Evolutionary conservation across 805 yeast genomes (phyloP).

Genomic region (Clavispora vitiphila): DNA sequence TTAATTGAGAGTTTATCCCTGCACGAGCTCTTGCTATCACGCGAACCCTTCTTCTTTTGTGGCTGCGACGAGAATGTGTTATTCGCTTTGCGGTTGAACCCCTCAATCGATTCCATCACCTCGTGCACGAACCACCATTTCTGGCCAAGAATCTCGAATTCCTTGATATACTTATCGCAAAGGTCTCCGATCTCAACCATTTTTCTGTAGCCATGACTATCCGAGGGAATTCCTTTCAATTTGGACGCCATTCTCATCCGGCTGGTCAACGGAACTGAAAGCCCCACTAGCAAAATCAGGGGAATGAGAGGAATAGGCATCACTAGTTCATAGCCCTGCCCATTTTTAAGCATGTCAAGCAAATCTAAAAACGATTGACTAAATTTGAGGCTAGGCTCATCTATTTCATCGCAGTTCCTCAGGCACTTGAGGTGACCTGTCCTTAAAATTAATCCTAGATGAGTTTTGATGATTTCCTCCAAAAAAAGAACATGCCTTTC

Average conservation of each 20-base stretch:
- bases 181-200: slow-evolving; percentile 1
- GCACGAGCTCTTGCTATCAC: too few species aligned
- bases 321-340: slow-evolving; percentile 10
- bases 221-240: neutral
- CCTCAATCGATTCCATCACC: slow-evolving; percentile 7
- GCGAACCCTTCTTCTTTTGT: too few species aligned
- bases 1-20: slow-evolving; percentile 8
- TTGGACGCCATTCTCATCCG: slow-evolving; percentile 6
- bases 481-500: slow-evolving; percentile 11
- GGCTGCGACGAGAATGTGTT: neutral
- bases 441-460: slow-evolving; percentile 11
- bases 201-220: neutral
- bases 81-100: slow-evolving; percentile 1
- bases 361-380: slow-evolving; percentile 8
- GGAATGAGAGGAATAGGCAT: slow-evolving; percentile 13
- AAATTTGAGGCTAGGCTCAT: slow-evolving; percentile 7
- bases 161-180: slow-evolving; percentile 5
- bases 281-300: slow-evolving; percentile 13
- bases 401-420: slow-evolving; percentile 5
- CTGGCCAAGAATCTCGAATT: slow-evolving; percentile 7
- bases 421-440: slow-evolving; percentile 11
- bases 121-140: slow-evolving; percentile 17
- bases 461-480: slow-evolving; percentile 10
- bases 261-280: slow-evolving; percentile 13
- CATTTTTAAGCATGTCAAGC: slow-evolving; percentile 8